Evolutionary conservation across 495 filamentous ascomycete species (phyloP), one percentile per base, ranked within the genome.

Genomic region (Acidiella bohemica): DNA sequence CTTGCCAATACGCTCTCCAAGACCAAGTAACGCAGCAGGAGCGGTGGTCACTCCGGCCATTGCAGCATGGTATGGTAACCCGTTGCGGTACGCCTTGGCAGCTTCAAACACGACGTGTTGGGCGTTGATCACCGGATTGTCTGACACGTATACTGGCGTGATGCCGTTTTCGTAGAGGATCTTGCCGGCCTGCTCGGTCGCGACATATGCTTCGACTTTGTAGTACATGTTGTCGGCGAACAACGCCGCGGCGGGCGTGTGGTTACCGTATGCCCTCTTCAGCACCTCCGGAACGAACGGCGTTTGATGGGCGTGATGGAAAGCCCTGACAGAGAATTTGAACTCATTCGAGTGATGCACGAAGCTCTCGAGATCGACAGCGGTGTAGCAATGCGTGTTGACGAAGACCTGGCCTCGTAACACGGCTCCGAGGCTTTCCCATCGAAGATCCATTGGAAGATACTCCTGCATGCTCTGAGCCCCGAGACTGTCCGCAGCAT

Each of bases 351-450:
- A 72, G 51, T 76, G 72, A 31, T 67, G 62, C 5, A 78, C 61
- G 46, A 78, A 72, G 21, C 70, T 70, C 53, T 78, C 73, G 10
- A 80, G 61, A 46, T 80, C 76, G 9, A 71, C 63, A 3, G 71
- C 61, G n/a, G 73, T 74, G 54, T 80, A 80, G 55, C 76, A 80
- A 47, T 80, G 76, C 1, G 71, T 70, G 53, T 80, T 78, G 28
- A 78, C 57, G 26, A 67, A 65, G 13, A 80, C 66, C 46, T 80
- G 67, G 1, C 71, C 73, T 18, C 74, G 63, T 32, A 80, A 44
- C 37, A 78, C 62, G 0, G 75, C 76, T 19, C 64, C 62, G 4
- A 70, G 55, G 5, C 71, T 71, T 45, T 80, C 75, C 63, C 67
- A 72, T 14, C 67, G 53, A 4, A 78, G 55, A 12, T 74, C 67